phyloP scores from a whole-genome alignment of 2,329 filamentous ascomycete species.

The Diaporthe destruens region DNA sequence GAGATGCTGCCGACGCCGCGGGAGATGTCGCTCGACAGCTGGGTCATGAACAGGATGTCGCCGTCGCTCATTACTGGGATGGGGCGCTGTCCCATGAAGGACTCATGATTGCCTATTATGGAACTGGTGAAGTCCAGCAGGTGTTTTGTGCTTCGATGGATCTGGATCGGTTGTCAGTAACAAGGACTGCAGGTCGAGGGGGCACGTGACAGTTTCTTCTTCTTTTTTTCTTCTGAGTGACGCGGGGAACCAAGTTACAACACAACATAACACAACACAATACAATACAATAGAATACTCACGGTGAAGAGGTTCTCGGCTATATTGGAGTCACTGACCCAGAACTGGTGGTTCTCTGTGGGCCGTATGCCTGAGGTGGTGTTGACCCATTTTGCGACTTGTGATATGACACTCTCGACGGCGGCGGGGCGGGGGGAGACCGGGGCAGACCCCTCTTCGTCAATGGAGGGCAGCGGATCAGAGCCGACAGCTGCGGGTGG shows the following conservation, averaged over 20 bases:
- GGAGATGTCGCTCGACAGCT: slow-evolving; percentile 42
- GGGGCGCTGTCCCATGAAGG: slow-evolving; percentile 31
- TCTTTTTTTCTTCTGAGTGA: too few relatives aligned
- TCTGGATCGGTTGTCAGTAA: slow-evolving; percentile 29
- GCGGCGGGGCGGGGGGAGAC: neutral
- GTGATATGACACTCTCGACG: slow-evolving; percentile 2
- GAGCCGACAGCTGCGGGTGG: neutral
- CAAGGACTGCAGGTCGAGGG: neutral
- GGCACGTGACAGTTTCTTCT: neutral
- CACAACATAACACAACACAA: neutral
- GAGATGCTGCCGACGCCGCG: slow-evolving; percentile 42
- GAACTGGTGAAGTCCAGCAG: slow-evolving; percentile 40
- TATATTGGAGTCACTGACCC: slow-evolving; percentile 42
- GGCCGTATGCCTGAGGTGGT: slow-evolving; percentile 14
- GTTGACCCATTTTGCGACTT: slow-evolving; percentile 27
- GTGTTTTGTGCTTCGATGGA: slow-evolving; percentile 42
- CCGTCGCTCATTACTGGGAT: slow-evolving; percentile 42
- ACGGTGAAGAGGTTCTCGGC: slow-evolving; percentile 43
- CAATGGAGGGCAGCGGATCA: neutral
- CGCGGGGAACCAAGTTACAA: neutral
- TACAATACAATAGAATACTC: slow-evolving; percentile 13
- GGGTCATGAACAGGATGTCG: slow-evolving; percentile 43
- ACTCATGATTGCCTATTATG: slow-evolving; percentile 39
- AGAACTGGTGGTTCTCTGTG: slow-evolving; percentile 40
- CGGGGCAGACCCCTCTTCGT: slow-evolving; percentile 10